A percentile compares a stretch with the other conserved stretches of the same genome.
Evolutionary conservation across 192 early-diverging fungal species (phyloP).

Genomic region (Backusella psychrophila): DNA sequence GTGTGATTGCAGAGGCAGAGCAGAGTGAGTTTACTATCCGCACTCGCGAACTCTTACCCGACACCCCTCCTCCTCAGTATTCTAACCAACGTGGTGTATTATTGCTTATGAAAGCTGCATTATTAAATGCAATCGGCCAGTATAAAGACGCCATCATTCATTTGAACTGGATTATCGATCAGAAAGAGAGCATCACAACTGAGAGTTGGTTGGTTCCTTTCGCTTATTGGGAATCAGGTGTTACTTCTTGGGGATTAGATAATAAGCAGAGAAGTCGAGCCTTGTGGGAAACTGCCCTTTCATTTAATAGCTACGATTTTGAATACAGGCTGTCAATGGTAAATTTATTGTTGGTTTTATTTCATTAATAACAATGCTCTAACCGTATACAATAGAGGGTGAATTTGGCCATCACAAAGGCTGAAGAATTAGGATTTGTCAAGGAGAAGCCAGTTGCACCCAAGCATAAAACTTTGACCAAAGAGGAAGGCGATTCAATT

Average conservation of each 20-base stretch:
- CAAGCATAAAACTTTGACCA: not conserved
- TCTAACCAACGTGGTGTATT: constrained; percentile 39
- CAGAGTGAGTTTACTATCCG: constrained; percentile 25
- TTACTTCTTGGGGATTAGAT: constrained; percentile 40
- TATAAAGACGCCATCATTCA: constrained; percentile 37
- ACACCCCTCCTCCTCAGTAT: constrained; percentile 23
- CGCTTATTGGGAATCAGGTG: constrained; percentile 47
- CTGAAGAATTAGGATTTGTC: not conserved
- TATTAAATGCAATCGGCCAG: constrained; percentile 44
- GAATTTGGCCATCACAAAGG: not conserved
- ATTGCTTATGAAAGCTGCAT: constrained; percentile 45
- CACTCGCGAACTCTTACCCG: constrained; percentile 22
- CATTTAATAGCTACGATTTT: constrained; percentile 44
- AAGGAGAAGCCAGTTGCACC: not conserved
- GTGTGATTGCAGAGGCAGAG: constrained; percentile 24
- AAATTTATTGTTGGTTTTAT: not conserved
- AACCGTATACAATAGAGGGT: not conserved
- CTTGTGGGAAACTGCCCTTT: constrained; percentile 42
- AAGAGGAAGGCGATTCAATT: not conserved
- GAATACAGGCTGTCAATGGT: constrained; percentile 40
- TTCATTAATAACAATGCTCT: not conserved
- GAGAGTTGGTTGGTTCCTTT: constrained; percentile 53
- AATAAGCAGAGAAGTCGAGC: constrained; percentile 28
- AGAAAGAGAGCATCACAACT: constrained; percentile 28
- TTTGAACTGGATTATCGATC: constrained; percentile 49